Evolutionary conservation across 495 filamentous ascomycete genomes (phyloP), one percentile per base, ranked within the genome.

Genomic region (Trichocladium uniseriatum): DNA sequence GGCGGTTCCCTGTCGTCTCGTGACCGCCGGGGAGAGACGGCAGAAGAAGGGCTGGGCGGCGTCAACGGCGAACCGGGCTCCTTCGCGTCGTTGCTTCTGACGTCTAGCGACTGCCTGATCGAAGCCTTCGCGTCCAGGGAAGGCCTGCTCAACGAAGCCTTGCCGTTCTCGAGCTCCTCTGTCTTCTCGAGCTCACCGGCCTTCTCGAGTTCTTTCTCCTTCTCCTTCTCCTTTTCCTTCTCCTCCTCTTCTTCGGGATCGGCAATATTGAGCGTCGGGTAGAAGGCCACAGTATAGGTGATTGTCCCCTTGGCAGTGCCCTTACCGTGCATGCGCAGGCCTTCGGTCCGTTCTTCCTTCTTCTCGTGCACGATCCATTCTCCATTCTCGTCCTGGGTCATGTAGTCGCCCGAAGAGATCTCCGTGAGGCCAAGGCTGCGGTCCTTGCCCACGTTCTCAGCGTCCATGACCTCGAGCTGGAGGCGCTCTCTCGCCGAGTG

Each of bases 381-480:
- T 37, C 89, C 92, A 55, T 77, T 76, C 20, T 90, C 87, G 35
- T 77, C 82, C 58, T 91, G 78, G 3, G 68, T 67, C 53, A 96
- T 79, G 59, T 87, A 97, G 47, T 96, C 87, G 5, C 83, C 73
- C 8, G 82, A 79, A 28, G 76, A 73, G 37, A 97, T 64, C 49
- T 96, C 87, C 14, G 86, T 68, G 28, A 80, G 72, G 27, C 92
- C 92, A 22, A 99, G 78, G 18, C 82, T 81, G 29, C 94, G 82
- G 61, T 99, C 92, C 57, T 84, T 87, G 49, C 84, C 84, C 49
- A 95, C 71, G 42, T 79, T 87, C 68, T 99, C 92, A 45, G 89
- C 78, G 56, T 99, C 92, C 92, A 99, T 97, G 51, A 96, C 88
- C 65, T 98, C 92, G 13, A 99, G 67, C 0, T 79, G 79, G 16